A percentile compares a stretch with the other conserved stretches of the same genome.
phyloP scores from a whole-genome alignment of 2,329 filamentous ascomycete genomes.

The Colletotrichum gloeosporioides region DNA sequence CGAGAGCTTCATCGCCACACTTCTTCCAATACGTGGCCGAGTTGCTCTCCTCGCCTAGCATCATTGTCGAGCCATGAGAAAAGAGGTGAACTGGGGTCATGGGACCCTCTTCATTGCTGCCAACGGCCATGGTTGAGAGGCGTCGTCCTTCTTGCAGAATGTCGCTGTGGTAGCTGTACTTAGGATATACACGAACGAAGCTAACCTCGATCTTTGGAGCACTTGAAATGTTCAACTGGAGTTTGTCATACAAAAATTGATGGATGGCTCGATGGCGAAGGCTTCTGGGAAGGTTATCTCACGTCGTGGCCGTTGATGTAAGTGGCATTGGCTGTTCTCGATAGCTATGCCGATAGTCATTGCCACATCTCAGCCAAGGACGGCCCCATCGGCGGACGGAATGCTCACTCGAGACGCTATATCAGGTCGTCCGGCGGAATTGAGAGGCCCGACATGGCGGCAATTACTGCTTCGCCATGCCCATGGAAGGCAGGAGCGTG shows the following conservation, averaged over 20 bases:
- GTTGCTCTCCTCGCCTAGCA: conserved; percentile 68
- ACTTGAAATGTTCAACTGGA: not conserved
- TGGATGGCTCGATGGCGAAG: not conserved
- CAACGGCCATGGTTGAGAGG: conserved; percentile 4
- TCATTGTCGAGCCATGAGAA: conserved; percentile 75
- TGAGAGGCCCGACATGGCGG: not conserved
- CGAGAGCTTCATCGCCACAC: conserved; percentile 67
- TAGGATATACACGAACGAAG: not conserved
- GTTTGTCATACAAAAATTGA: not conserved
- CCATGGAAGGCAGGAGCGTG: not conserved
- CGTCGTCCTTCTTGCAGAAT: not conserved
- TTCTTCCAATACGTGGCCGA: conserved; percentile 71
- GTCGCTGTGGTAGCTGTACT: not conserved
- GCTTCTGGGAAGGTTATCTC: not conserved
- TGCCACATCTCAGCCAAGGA: not conserved
- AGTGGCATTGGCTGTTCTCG: not conserved
- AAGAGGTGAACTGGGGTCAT: conserved; percentile 68
- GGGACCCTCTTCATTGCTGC: not conserved
- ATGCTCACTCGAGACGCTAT: not conserved
- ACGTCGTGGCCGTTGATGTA: not conserved
- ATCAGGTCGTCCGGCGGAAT: not conserved
- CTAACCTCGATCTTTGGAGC: not conserved
- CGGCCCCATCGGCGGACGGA: conserved; percentile 7
- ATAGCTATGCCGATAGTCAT: not conserved
- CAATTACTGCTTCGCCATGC: not conserved